These are phyloP conservation scores for Erodium maritimum DNA, from an alignment of 345 rosid genomes.

Conservation along the genomic window DNA sequence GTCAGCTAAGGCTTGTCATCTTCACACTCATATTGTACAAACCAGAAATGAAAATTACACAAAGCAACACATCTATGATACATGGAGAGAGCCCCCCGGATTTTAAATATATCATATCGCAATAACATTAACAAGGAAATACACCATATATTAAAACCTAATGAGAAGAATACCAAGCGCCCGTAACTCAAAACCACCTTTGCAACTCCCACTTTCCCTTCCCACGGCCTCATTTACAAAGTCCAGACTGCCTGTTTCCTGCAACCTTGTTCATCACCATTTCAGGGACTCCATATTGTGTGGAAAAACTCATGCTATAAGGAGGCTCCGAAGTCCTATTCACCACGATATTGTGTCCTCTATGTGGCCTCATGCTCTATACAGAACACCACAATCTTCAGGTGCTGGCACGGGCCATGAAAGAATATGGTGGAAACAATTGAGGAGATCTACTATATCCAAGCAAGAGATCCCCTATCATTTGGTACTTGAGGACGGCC, in stretches of 20 bases:
- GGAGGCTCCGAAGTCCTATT: conserved; percentile 20
- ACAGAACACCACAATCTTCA: conserved; percentile 27
- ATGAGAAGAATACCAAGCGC: conserved; percentile 28
- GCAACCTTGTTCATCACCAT: conserved; percentile 18
- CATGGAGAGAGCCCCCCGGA: conserved; percentile 21
- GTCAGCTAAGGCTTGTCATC: conserved; percentile 15
- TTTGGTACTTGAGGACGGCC: conserved; percentile 81
- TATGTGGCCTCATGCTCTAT: conserved; percentile 34
- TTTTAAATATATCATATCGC: conserved; percentile 15
- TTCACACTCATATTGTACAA: conserved; percentile 30
- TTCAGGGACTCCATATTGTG: conserved; percentile 15
- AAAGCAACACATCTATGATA: conserved; percentile 39
- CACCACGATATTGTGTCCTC: conserved; percentile 13
- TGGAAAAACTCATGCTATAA: conserved; percentile 13
- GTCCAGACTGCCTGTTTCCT: conserved; percentile 14
- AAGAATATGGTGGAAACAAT: conserved; percentile 16
- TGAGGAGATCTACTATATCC: conserved; percentile 39
- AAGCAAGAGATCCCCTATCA: conserved; percentile 85
- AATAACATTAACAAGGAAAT: conserved; percentile 18
- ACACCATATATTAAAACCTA: conserved; percentile 18
- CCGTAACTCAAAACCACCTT: conserved; percentile 12
- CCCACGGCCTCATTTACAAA: conserved; percentile 25
- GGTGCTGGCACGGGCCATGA: conserved; percentile 24
- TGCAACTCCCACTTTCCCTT: conserved; percentile 19
- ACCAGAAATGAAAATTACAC: conserved; percentile 10